A percentile compares a stretch with the other conserved stretches of the same genome.
These are phyloP conservation scores for Musa schizocarpa DNA, from an alignment of 176 grass and related monocot genomes.

Conservation along the genomic window DNA sequence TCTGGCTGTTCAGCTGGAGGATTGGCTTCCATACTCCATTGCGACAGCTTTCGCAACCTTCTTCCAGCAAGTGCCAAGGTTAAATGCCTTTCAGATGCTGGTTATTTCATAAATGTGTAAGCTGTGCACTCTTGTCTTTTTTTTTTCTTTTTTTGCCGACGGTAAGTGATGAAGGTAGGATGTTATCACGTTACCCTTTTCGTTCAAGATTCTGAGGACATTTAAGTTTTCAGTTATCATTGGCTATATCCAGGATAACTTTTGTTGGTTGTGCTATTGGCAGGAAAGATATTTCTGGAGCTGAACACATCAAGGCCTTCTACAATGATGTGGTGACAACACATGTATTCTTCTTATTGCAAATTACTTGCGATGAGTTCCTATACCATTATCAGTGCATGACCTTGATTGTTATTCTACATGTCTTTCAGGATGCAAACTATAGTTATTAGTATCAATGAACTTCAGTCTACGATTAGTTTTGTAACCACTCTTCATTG, in stretches of 20 bases:
- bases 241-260: background rate
- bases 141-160: too few species aligned
- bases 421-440: background rate
- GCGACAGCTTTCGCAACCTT: conserved; percentile 63
- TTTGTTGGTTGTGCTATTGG: background rate
- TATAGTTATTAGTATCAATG: background rate
- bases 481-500: background rate
- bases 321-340: conserved; percentile 49
- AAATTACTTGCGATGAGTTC: background rate
- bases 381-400: background rate
- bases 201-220: background rate
- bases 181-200: too few species aligned
- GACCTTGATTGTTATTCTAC: background rate
- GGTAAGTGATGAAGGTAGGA: too few species aligned
- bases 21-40: conserved; percentile 92
- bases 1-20: conserved; percentile 92
- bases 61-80: conserved; percentile 45
- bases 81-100: conserved; percentile 97
- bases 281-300: conserved; percentile 29
- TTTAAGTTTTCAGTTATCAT: background rate
- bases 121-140: background rate
- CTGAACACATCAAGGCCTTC: conserved; percentile 37
- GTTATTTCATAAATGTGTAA: conserved; percentile 96
- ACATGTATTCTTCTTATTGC: conserved; percentile 46
- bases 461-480: background rate